Evolutionary conservation across 1,284 basidiomycete genomes (phyloP).

Genomic region (Rhodotorula sp.): DNA sequence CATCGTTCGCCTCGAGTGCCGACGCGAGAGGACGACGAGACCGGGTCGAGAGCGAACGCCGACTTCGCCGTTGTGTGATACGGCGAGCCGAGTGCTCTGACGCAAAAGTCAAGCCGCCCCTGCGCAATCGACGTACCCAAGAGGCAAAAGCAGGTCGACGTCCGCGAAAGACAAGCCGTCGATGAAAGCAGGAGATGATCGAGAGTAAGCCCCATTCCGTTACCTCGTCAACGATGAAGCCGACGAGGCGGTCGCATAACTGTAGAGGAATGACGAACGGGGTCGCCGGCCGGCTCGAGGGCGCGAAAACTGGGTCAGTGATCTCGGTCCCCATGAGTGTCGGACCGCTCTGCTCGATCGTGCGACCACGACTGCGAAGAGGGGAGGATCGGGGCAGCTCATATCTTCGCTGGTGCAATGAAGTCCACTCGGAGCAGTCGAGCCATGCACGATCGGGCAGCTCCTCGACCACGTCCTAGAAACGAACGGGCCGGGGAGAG

Average conservation of each 20-base stretch:
- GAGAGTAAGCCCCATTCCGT: conserved; percentile 34
- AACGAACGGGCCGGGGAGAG: background rate
- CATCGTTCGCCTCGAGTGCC: no score
- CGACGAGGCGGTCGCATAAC: conserved; percentile 23
- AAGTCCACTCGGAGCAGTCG: no score
- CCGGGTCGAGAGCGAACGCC: background rate
- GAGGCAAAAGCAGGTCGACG: background rate
- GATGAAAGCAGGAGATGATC: conserved; percentile 9
- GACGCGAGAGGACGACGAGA: background rate
- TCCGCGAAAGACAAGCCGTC: background rate
- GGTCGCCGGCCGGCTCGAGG: conserved; percentile 20
- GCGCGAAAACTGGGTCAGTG: background rate
- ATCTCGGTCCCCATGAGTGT: background rate
- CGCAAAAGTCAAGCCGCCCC: background rate
- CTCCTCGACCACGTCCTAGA: background rate
- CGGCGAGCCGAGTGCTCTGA: background rate
- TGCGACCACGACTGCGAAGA: background rate
- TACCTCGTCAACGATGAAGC: background rate
- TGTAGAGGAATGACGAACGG: conserved; percentile 27
- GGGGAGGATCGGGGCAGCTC: conserved; percentile 6
- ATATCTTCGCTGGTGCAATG: conserved; percentile 14
- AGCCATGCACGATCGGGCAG: background rate
- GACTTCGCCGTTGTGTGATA: conserved; percentile 6
- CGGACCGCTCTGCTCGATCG: background rate
- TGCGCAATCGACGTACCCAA: background rate